Conservation (phyloP, 2,329 filamentous ascomycete species). For the Knufia petricola region DNA sequence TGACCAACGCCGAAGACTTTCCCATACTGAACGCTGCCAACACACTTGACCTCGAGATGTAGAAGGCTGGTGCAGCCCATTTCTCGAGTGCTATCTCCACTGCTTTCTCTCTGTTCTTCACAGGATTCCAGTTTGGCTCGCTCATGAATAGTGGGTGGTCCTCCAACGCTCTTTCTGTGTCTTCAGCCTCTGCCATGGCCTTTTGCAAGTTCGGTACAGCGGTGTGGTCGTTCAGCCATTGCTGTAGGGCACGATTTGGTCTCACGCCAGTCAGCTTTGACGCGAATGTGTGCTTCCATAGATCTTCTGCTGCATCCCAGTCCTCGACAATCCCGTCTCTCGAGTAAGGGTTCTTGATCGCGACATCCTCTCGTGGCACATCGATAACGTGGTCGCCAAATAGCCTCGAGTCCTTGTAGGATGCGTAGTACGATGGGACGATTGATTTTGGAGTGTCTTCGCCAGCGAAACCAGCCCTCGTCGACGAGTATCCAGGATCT, state of each 20-base stretch:
- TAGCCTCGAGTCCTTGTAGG: conserved; percentile 47
- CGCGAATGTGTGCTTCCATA: conserved; percentile 91
- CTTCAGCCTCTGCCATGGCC: conserved; percentile 51
- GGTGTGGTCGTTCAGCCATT: conserved; percentile 61
- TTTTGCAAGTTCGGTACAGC: conserved; percentile 47
- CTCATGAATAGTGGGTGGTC: conserved; percentile 91
- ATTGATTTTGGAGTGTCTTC: conserved; percentile 95
- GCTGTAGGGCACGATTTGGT: conserved; percentile 59
- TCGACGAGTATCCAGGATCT: conserved; percentile 83
- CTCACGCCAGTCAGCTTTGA: conserved; percentile 73
- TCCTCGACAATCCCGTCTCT: conserved; percentile 86
- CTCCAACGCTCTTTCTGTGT: conserved; percentile 65
- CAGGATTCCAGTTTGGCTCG: conserved; percentile 83
- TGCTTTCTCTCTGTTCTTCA: conserved; percentile 81
- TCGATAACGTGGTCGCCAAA: conserved; percentile 89
- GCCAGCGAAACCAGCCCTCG: conserved; percentile 90
- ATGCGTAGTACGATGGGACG: conserved; percentile 80
- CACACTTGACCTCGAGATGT: conserved; percentile 79
- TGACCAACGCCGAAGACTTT: conserved; percentile 83
- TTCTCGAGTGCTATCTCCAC: conserved; percentile 96
- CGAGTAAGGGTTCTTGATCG: conserved; percentile 87
- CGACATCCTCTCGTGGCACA: conserved; percentile 62
- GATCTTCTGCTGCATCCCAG: conserved; percentile 79
- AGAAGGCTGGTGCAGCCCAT: conserved; percentile 93
- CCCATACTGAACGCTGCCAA: conserved; percentile 85